Evolutionary conservation across 1,284 basidiomycete species (phyloP).

Genomic region (Austroboletus novae-zelandiae): DNA sequence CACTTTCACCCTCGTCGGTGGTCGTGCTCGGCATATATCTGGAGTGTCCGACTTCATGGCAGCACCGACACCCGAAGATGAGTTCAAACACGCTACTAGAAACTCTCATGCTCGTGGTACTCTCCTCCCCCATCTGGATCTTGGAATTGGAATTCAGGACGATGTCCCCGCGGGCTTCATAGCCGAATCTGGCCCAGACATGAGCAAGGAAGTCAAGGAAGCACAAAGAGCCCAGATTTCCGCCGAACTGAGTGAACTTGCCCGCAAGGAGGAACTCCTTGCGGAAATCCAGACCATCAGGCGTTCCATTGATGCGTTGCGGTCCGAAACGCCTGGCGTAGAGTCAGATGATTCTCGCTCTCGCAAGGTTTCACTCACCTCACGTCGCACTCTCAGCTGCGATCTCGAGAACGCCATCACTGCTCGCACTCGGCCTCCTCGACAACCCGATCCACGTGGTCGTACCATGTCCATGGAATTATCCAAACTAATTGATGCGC

Average conservation of each 20-base stretch:
- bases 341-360: constrained; percentile 55
- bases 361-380: constrained; percentile 63
- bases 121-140: constrained; percentile 68
- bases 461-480: constrained; percentile 70
- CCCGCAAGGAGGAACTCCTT: constrained; percentile 66
- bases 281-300: constrained; percentile 77
- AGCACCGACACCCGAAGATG: constrained; percentile 57
- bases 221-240: constrained; percentile 40
- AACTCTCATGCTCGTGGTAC: constrained; percentile 48
- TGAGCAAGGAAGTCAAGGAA: constrained; percentile 35
- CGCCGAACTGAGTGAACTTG: constrained; percentile 55
- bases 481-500: constrained; percentile 43
- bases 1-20: constrained; percentile 48
- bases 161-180: constrained; percentile 72
- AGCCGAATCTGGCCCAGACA: constrained; percentile 30
- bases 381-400: constrained; percentile 63
- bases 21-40: constrained; percentile 56
- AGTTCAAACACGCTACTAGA: constrained; percentile 49
- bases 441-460: constrained; percentile 61
- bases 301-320: constrained; percentile 70
- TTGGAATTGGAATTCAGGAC: constrained; percentile 68
- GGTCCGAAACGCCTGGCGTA: constrained; percentile 60
- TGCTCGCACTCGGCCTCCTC: constrained; percentile 61
- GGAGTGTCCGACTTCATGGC: constrained; percentile 71
- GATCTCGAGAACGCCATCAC: constrained; percentile 54